Base-by-base conservation (phyloP, 2,329 filamentous ascomycete genomes). In the Arachnomyces sp. region DNA sequence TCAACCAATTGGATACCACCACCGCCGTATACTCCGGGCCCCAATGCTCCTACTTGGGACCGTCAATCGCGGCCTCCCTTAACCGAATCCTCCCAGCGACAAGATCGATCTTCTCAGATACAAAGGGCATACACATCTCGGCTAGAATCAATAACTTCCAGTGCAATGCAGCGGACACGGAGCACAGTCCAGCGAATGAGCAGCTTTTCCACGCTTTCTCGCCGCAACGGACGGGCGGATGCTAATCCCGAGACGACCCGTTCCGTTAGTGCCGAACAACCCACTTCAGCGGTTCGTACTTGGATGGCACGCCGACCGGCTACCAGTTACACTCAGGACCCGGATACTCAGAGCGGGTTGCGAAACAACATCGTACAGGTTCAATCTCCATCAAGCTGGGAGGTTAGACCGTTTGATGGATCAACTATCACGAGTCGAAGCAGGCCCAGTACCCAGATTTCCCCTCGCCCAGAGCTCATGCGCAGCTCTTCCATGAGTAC, bases 1-100 rank as follows among this genome's bases (percentile, higher is more conserved):
- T 85, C 86, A 3, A 86, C 92, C 53, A 86, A 89, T 52, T 93
- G 86, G 86, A 83, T 88, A 3, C 84, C 86, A 4, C 86, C 86
- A 7, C 86, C 86, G 3, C 85, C 85, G 1, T 93, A 93, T 44
- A 58, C 54, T 15, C 59, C 52, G 7, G 55, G 65, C 14, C 47
- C 61, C 11, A 58, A 59, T 17, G 50, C 36, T 28, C 59, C 60
- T n/a, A 5, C 15, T 12, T 18, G 15, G 8, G 32, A 34, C 4
- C 18, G 32, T 9, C 11, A n/a, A 3, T 13, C 14, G 11, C 15
- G 14, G 3, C 11, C 9, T 4, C 8, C 9, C 14, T 18, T 11
- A 16, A 34, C 9, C 9, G 18, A 18, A 9, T 34, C 32, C 9
- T 28, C 45, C 42, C 13, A 41, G 42, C 3, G 30, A 34, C 35